phyloP scores from a whole-genome alignment of 495 filamentous ascomycete species.

The Aspergillus sclerotiicarbonarius region DNA sequence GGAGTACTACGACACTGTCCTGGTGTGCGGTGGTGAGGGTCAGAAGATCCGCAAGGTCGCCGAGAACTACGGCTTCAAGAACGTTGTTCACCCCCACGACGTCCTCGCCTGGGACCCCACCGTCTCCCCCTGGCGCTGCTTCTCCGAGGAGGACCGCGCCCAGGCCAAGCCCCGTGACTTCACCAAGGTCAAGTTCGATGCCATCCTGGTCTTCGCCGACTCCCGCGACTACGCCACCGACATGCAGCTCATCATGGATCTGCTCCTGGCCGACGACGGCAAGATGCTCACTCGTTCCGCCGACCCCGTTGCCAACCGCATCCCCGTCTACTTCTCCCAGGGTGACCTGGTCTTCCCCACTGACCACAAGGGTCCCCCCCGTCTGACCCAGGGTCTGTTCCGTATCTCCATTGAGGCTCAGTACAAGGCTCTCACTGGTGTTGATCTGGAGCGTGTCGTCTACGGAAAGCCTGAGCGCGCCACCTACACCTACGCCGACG shows the following conservation, averaged over 20 bases:
- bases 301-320: slow-evolving; percentile 64
- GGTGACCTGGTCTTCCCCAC: slow-evolving; percentile 77
- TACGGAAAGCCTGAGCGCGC: slow-evolving; percentile 80
- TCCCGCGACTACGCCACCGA: slow-evolving; percentile 82
- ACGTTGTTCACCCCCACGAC: slow-evolving; percentile 85
- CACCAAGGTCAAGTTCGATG: slow-evolving; percentile 71
- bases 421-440: slow-evolving; percentile 72
- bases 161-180: slow-evolving; percentile 68
- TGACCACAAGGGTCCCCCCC: slow-evolving; percentile 65
- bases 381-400: slow-evolving; percentile 75
- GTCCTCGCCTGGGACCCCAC: slow-evolving; percentile 81
- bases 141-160: slow-evolving; percentile 64
- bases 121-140: slow-evolving; percentile 76
- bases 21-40: slow-evolving; percentile 85
- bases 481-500: slow-evolving; percentile 79
- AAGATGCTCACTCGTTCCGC: slow-evolving; percentile 63
- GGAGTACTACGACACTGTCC: slow-evolving; percentile 75
- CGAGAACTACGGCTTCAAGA: slow-evolving; percentile 83
- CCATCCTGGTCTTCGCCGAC: slow-evolving; percentile 80
- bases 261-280: slow-evolving; percentile 72
- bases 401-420: slow-evolving; percentile 74
- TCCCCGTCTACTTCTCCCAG: slow-evolving; percentile 76
- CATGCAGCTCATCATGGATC: slow-evolving; percentile 81
- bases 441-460: slow-evolving; percentile 76
- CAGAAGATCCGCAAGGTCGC: slow-evolving; percentile 84